Evolutionary conservation across 805 yeast genomes (phyloP), one percentile per base, ranked within the genome.

Genomic region (Hanseniaspora mollemarum): DNA sequence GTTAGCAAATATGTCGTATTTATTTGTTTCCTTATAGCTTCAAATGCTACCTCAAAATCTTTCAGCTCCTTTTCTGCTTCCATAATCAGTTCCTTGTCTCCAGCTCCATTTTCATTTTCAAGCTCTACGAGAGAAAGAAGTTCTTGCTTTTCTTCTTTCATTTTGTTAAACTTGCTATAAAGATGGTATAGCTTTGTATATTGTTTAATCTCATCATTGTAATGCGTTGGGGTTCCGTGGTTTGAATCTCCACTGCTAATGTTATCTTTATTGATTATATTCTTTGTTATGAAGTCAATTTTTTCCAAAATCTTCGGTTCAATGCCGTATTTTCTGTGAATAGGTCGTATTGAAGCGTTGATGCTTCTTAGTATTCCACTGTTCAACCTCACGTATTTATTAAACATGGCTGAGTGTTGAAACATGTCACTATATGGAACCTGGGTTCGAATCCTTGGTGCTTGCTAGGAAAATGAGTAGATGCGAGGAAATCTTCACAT

Each of bases 1-100:
- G 96, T 96, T 21, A 90, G 65, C 4, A 92, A 68, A 38, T 73
- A 71, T 5, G 72, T 60, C 53, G 81, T 77, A n/a, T 85, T 66
- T 29, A 67, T 64, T 1, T 65, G 61, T 0, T 78, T 68, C 1
- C 74, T 60, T 9, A 62, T 56, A 3, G 8, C 26, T 63, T 62
- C 9, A 85, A 62, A 12, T 63, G 61, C 0, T 83, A 83, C 1
- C 66, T 54, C 22, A 0, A 74, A 56, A 0, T 64, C 59, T 1
- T 67, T 68, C 4, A 86, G 58, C 59, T 88, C 96, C 3, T 54
- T 54, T 39, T 70, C 62, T 0, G 94, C 96, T 13, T 82, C 88
- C 4, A 67, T 70, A 35, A 66, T 67, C 35, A 81, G 62, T 16
- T 46, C 51, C 18, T 19, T 18, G 15, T 28, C 40, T 4, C 28